Conservation (phyloP, 164 flowering plant species). For the Taxillus chinensis region DNA sequence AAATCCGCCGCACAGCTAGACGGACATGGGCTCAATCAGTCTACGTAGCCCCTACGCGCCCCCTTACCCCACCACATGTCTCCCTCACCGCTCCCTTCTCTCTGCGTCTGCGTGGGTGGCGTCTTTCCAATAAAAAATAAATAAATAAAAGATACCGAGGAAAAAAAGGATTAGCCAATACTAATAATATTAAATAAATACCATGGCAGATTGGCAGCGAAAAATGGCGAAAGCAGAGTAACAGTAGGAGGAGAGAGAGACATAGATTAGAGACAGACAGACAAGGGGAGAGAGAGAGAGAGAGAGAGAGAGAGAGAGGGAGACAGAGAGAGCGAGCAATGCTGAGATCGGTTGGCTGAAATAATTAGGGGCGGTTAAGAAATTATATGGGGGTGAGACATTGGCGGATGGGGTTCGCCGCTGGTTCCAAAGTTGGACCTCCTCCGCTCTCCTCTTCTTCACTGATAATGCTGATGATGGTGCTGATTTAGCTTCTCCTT, state of each 20-base stretch:
- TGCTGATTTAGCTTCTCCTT: background rate
- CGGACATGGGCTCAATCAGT: no score
- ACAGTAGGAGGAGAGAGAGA: constrained; percentile 2
- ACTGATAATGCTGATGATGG: background rate
- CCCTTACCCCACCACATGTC: no score
- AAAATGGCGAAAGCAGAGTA: no score
- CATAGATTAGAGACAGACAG: background rate
- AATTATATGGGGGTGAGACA: constrained; percentile 24
- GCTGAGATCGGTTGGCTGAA: constrained; percentile 1
- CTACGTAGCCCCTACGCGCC: no score
- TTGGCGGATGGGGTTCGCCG: constrained; percentile 61
- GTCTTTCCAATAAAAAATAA: no score
- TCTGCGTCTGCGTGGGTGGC: no score
- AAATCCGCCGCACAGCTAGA: no score
- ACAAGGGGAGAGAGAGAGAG: background rate
- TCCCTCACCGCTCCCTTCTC: no score
- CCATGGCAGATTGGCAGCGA: no score
- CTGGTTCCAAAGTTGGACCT: constrained; percentile 37
- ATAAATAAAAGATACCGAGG: no score
- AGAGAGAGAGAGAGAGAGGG: background rate
- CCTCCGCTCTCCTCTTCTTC: background rate
- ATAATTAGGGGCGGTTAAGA: background rate
- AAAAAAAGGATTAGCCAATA: no score
- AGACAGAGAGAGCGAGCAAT: background rate
- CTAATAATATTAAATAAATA: no score